These are phyloP conservation scores for Podila horticola DNA, from an alignment of 192 early-diverging fungal species.

Conservation along the genomic window DNA sequence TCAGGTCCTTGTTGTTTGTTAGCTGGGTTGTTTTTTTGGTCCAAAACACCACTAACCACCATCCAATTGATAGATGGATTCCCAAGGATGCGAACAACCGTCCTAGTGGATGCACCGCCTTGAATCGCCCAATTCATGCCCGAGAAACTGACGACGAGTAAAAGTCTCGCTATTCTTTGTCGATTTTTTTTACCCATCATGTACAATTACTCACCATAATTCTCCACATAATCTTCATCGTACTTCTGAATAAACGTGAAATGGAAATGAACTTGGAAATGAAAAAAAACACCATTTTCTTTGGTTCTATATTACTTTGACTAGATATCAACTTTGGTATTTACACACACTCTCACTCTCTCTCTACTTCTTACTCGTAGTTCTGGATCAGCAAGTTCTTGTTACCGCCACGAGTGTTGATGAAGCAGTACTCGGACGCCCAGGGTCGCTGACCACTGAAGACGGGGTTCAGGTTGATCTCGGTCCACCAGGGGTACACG, in stretches of 20 bases:
- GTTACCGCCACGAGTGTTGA: slow-evolving; percentile 30
- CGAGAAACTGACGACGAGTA: neutral
- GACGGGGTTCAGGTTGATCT: slow-evolving; percentile 40
- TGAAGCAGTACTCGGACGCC: slow-evolving; percentile 46
- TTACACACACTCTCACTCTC: neutral
- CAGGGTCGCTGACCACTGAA: slow-evolving; percentile 9
- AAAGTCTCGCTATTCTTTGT: neutral
- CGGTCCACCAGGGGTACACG: slow-evolving; percentile 31
- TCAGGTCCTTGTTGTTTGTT: neutral
- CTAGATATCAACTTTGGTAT: neutral
- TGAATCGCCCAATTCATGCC: slow-evolving; percentile 16
- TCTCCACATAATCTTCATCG: neutral
- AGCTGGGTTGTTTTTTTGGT: neutral
- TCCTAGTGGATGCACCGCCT: slow-evolving; percentile 25
- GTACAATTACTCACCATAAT: neutral
- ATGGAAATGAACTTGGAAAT: neutral
- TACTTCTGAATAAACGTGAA: neutral
- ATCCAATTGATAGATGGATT: slow-evolving; percentile 64
- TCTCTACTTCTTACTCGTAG: slow-evolving; percentile 15
- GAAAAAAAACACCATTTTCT: neutral
- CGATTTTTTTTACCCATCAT: neutral
- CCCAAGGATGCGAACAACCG: slow-evolving; percentile 64
- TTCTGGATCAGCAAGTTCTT: slow-evolving; percentile 49
- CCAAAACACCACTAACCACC: neutral
- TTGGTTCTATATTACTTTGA: neutral